Base-by-base conservation (phyloP, 768 basidiomycete species). In the Rhodosporidiobolus sp. region DNA sequence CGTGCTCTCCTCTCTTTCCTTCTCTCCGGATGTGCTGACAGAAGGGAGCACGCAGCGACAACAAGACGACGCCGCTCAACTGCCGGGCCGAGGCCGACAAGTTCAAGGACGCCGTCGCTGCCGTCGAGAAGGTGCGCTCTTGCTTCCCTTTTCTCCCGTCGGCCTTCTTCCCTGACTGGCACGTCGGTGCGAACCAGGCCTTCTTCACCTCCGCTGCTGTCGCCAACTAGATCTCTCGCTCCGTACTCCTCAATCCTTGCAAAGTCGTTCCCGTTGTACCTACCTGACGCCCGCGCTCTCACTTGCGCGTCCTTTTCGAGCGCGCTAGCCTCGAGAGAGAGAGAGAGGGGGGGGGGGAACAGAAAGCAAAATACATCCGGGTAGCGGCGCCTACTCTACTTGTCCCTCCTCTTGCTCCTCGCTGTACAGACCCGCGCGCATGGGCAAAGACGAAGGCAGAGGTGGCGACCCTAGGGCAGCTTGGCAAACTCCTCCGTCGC, bases 1-100 rank as follows among this genome's bases (percentile, higher is more conserved):
- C 43, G 32, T 45, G 35, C 17, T n/a, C 28, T 20, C 24, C 14
- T 26, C 26, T n/a, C 22, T 45, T 3, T 32, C 26, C 89, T 72
- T 61, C 86, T 81, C 24, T 50, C 22, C 7, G 0, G 11, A 22
- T 10, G 26, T 49, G 19, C 20, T 64, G 48, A 43, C 32, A 4
- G 17, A 43, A 19, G 9, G 48, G 10, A 10, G 30, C 56, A 7
- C 30, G 48, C 61, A 73, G 75, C 16, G 66, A 64, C 28, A 70
- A 76, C 67, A 56, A 49, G 62, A 59, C 50, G 46, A 70, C 63
- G 9, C 75, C 75, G 24, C 64, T 76, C 54, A 60, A 76, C 45
- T 76, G 75, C 72, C 53, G 63, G 22, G 72, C 63, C 28, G 28
- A 70, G 49, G 77, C 72, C 10, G 67, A 71, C 17, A 63, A 67